Conservation (phyloP, 768 basidiomycete species). For the Boletus sp. region DNA sequence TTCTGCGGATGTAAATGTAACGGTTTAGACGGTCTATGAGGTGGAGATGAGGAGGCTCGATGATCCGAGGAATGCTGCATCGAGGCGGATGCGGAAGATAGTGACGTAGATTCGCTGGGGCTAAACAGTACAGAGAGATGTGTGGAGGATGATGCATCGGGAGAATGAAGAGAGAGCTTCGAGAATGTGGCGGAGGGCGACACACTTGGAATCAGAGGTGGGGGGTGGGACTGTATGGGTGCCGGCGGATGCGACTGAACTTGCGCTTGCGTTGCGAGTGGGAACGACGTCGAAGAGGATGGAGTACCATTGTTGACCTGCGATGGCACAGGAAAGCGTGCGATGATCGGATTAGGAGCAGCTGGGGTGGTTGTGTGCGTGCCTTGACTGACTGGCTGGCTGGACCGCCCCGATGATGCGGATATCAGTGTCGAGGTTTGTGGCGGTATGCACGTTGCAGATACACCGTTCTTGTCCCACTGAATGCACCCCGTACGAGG, state of each 20-base stretch:
- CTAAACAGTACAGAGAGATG: conserved; percentile 8
- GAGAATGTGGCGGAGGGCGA: conserved; percentile 52
- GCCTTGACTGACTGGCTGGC: conserved; percentile 7
- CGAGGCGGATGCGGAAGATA: background rate
- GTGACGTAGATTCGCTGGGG: conserved; percentile 4
- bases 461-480: conserved; percentile 13
- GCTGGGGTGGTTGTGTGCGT: background rate
- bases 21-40: conserved; percentile 24
- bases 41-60: conserved; percentile 9
- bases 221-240: background rate
- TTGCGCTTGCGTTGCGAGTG: background rate
- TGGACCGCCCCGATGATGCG: background rate
- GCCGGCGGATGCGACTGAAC: background rate
- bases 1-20: conserved; percentile 28
- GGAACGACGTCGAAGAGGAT: background rate
- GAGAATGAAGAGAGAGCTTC: conserved; percentile 46
- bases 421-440: conserved; percentile 3
- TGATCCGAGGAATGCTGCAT: background rate
- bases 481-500: conserved; percentile 17
- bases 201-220: conserved; percentile 10
- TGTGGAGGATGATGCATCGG: conserved; percentile 19
- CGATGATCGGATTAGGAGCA: background rate
- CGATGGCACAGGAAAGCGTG: background rate
- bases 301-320: background rate
- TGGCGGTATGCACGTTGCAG: conserved; percentile 13